Evolutionary conservation across 148 eudicot genomes (phyloP).

Genomic region (Persicaria tinctoria): DNA sequence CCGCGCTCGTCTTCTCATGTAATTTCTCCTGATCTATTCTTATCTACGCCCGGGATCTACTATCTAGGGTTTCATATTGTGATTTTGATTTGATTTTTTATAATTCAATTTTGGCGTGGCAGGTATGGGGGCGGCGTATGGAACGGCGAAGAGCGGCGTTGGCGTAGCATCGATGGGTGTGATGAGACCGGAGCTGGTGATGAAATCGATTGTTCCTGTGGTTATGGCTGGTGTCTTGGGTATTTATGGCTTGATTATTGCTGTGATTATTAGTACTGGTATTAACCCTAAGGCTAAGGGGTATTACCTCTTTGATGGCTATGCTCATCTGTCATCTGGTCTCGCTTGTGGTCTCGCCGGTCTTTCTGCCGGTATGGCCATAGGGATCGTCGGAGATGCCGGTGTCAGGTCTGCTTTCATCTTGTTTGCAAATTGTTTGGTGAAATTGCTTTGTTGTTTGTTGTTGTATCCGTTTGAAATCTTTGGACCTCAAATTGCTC

Average conservation of each 20-base stretch:
- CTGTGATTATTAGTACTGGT: slow-evolving; percentile 17
- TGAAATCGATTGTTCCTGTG: slow-evolving; percentile 15
- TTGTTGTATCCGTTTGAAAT: neutral
- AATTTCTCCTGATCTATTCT: neutral
- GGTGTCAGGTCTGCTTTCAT: slow-evolving; percentile 13
- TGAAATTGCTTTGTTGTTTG: neutral
- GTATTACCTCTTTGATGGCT: slow-evolving; percentile 15
- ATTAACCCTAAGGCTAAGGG: slow-evolving; percentile 16
- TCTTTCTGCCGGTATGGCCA: slow-evolving; percentile 16
- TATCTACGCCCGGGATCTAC: too few species aligned
- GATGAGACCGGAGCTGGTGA: slow-evolving; percentile 15
- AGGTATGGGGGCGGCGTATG: slow-evolving; percentile 18
- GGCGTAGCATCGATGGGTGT: slow-evolving; percentile 17
- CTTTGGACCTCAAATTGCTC: neutral
- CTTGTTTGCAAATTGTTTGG: neutral
- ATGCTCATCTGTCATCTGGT: slow-evolving; percentile 17
- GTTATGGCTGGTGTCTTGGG: slow-evolving; percentile 19
- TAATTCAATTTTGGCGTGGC: neutral
- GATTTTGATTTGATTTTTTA: neutral
- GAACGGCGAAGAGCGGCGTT: slow-evolving; percentile 15
- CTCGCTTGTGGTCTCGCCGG: slow-evolving; percentile 19
- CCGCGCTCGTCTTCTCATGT: slow-evolving; percentile 14
- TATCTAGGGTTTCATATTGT: too few species aligned
- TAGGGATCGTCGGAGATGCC: slow-evolving; percentile 16
- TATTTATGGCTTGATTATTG: slow-evolving; percentile 16